Base-by-base conservation (phyloP, 2,329 filamentous ascomycete species). In the Albifimbria verrucaria region DNA sequence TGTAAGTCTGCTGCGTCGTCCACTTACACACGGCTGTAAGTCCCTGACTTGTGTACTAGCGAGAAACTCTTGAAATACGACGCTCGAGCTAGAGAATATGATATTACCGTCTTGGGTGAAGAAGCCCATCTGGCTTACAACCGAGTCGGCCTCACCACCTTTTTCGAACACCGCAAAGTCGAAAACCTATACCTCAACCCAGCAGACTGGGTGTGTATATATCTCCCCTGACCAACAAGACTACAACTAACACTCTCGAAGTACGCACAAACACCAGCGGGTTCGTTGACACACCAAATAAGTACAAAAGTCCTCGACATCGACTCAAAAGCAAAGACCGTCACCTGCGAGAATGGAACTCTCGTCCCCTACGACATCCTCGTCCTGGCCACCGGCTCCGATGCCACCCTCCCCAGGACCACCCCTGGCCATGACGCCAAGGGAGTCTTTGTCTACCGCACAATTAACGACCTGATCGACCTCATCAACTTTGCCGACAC, bases 1-100 rank as follows among this genome's bases (percentile, higher is more conserved):
- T 95, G 89, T 93, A 73, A 78, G 87, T 77, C 10, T 10, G 18
- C 32, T n/a, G 18, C 5, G 5, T n/a, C 32, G 18, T 39, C 32
- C 12, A 39, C 32, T 39, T 7, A 39, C 32, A 39, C 32, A 7
- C 32, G 18, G 5, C 5, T 17, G 18, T 11, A 11, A 7, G 32
- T 7, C 32, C 15, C 26, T 32, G 15, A 39, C 32, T 17, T 4
- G 23, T 1, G 32, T 6, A 12, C 9, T 61, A 95, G 91, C 62
- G 92, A 96, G 71, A 96, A 96, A 71, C 72, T 96, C 10, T 78
- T 96, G 64, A 96, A 96, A 63, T 83, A 92, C 50, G 92, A 96
- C 67, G 82, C 85, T 2, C 86, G 88, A 63, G 73, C 83, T 57
- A 78, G 86, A 62, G 86, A 92, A 68, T 96, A 92, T 67, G 84